Base-by-base conservation (phyloP, 176 grass and related monocot genomes). In the Avena atlantica region DNA sequence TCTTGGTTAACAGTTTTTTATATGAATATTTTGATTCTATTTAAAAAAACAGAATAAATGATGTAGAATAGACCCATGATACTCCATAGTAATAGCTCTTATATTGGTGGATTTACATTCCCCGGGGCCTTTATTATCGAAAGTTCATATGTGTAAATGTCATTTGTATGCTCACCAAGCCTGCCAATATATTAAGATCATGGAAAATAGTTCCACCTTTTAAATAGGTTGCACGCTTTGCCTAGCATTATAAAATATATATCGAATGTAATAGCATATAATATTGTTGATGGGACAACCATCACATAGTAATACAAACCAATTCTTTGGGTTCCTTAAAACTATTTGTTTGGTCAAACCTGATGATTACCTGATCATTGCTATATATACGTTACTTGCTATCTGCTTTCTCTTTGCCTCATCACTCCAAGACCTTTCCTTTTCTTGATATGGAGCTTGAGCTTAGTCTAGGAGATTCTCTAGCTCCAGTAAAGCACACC, bases 381-480 rank as follows among this genome's bases (percentile, higher is more conserved):
- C 40, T 88, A 85, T 86, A 90, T 85, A 91, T 88, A 76, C 67
- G n/a, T 9, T 65, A 60, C 37, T 75, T 81, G 59, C 27, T 77
- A 19, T 17, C 16, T 66, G 58, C 25, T 68, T 60, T 69, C 59
- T 81, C 73, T 79, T 83, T 14, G 74, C 68, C 42, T 69, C 42
- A 66, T 81, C 59, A 72, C 78, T 85, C 17, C 78, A 57, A 65
- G 4, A 48, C 29, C 42, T 65, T 40, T 17, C 69, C 40, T 44
- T 57, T 76, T 68, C 27, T 62, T 44, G 78, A 47, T 55, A 91
- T 91, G 90, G 78, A 91, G 53, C 90, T 91, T 81, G 82, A 77
- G 77, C 82, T 91, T 71, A 82, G 82, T 88, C 90, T 91, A 70
- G 90, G 90, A 17, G 71, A 85, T 48, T 81, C 86, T 72, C 55